A percentile compares a stretch with the other conserved stretches of the same genome.
Conservation (phyloP, 129 eudicot species). For the Chrysanthemum makinoi region DNA sequence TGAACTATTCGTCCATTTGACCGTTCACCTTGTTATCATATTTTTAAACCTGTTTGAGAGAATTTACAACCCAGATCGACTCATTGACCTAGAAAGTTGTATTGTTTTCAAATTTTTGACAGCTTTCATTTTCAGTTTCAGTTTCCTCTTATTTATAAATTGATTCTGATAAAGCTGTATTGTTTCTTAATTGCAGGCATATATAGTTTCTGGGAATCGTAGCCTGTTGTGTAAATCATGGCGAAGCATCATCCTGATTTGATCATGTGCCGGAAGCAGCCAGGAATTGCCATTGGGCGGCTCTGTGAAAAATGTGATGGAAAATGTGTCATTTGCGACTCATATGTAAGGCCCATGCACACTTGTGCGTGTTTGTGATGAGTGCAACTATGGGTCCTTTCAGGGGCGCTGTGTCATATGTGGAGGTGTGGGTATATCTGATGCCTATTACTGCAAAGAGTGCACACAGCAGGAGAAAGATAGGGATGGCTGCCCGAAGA, state of each 20-base stretch:
- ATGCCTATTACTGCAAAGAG: slow-evolving; percentile 59
- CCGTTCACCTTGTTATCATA: too few species aligned
- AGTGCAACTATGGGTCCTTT: slow-evolving; percentile 56
- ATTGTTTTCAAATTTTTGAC: not conserved
- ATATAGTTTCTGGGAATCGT: slow-evolving; percentile 1
- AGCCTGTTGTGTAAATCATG: slow-evolving; percentile 35
- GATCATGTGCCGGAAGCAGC: slow-evolving; percentile 82
- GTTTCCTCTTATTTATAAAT: not conserved
- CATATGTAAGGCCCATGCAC: slow-evolving; percentile 72
- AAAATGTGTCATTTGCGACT: slow-evolving; percentile 68
- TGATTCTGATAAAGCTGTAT: not conserved
- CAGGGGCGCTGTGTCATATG: slow-evolving; percentile 51
- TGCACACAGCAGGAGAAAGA: slow-evolving; percentile 60
- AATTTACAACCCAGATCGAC: not conserved
- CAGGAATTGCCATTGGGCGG: slow-evolving; percentile 82
- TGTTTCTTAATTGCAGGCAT: slow-evolving; percentile 11
- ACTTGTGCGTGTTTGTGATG: slow-evolving; percentile 40
- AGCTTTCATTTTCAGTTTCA: not conserved
- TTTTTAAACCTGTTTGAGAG: not conserved
- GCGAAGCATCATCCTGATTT: slow-evolving; percentile 85
- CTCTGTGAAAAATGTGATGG: slow-evolving; percentile 78
- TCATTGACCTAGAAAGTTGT: not conserved
- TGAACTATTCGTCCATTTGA: too few species aligned
- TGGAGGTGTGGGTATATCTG: slow-evolving; percentile 58
- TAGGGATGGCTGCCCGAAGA: slow-evolving; percentile 56